Conservation (phyloP, 1,284 basidiomycete genomes). For the Austroboletus olivaceoglutinosus region DNA sequence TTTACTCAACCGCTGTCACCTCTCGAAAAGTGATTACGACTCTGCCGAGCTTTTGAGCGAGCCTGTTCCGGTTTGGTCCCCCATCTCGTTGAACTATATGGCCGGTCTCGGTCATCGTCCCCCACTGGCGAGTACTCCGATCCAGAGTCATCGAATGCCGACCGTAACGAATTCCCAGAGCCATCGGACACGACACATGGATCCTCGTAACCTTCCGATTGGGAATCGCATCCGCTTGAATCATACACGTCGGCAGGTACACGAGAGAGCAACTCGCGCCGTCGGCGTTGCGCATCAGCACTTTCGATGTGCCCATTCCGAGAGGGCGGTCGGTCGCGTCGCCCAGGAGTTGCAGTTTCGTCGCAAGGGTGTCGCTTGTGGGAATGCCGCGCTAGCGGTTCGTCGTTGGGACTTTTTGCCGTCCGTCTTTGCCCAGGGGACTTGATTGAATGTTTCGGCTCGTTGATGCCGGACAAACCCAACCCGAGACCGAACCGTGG, state of each 20-base stretch:
- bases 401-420: slow-evolving; percentile 9
- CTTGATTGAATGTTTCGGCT: slow-evolving; percentile 12
- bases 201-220: slow-evolving; percentile 14
- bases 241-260: slow-evolving; percentile 3
- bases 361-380: slow-evolving; percentile 12
- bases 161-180: slow-evolving; percentile 23
- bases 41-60: slow-evolving; percentile 4
- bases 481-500: slow-evolving; percentile 32
- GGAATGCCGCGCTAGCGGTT: slow-evolving; percentile 1
- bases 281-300: slow-evolving; percentile 14
- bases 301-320: slow-evolving; percentile 3
- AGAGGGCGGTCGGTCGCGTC: slow-evolving; percentile 1
- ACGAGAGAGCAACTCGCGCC: slow-evolving; percentile 20
- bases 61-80: slow-evolving; percentile 8
- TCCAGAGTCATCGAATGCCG: slow-evolving; percentile 24
- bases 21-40: neutral
- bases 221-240: slow-evolving; percentile 25
- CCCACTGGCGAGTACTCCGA: slow-evolving; percentile 32
- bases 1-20: slow-evolving; percentile 16
- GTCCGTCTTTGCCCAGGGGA: slow-evolving; percentile 14
- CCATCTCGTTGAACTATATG: slow-evolving; percentile 6
- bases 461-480: slow-evolving; percentile 22
- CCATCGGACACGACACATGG: slow-evolving; percentile 14
- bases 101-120: slow-evolving; percentile 9
- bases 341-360: neutral